Conservation (phyloP, 2,329 filamentous ascomycete genomes). For the Trichophyton verrucosum region DNA sequence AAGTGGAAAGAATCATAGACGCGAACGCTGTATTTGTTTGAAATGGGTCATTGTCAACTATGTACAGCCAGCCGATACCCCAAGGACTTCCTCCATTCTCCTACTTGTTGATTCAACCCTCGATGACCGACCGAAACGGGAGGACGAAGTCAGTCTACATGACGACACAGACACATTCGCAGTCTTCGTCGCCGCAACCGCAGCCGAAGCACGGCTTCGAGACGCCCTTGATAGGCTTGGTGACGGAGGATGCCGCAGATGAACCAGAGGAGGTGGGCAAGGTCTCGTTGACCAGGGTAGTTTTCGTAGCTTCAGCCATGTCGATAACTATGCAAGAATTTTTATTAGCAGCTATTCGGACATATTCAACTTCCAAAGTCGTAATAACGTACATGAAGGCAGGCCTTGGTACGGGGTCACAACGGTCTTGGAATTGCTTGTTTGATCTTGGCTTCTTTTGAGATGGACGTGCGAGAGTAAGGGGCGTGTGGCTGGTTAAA, state of each 20-base stretch:
- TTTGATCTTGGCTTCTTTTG: not conserved
- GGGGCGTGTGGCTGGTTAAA: not conserved
- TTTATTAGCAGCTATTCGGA: too few species aligned
- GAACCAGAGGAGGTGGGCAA: slow-evolving; percentile 24
- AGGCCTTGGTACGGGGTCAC: not conserved
- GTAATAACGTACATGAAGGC: not conserved
- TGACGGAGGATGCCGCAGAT: slow-evolving; percentile 23
- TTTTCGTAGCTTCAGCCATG: slow-evolving; percentile 4
- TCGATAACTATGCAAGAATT: not conserved
- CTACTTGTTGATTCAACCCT: not conserved
- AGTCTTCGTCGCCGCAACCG: slow-evolving; percentile 31
- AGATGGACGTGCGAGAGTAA: not conserved
- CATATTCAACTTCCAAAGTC: not conserved
- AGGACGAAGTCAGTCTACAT: slow-evolving; percentile 19
- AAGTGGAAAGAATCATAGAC: too few species aligned
- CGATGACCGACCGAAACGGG: not conserved
- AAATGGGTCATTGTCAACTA: too few species aligned
- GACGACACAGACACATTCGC: slow-evolving; percentile 31
- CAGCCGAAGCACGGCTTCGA: slow-evolving; percentile 33
- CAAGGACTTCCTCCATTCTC: not conserved
- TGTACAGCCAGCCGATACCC: not conserved
- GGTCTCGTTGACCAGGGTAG: slow-evolving; percentile 20
- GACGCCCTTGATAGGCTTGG: slow-evolving; percentile 28
- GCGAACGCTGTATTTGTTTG: too few species aligned
- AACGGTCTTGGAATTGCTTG: not conserved